These are phyloP conservation scores for Fusarium haematococcum DNA, from an alignment of 2,329 filamentous ascomycete genomes.

Conservation along the genomic window DNA sequence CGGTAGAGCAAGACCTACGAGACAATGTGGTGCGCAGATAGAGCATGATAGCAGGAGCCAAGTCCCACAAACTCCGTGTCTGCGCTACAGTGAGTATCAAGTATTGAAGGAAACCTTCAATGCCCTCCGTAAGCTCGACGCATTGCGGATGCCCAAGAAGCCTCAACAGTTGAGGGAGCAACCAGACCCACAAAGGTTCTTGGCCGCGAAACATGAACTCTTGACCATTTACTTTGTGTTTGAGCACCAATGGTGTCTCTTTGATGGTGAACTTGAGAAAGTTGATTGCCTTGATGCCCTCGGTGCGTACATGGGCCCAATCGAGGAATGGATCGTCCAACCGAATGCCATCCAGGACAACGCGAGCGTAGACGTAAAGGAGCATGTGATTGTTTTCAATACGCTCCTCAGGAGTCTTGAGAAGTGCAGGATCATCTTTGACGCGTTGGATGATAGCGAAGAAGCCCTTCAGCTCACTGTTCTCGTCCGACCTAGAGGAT, in stretches of 20 bases:
- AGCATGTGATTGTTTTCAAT: conserved; percentile 85
- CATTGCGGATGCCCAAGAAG: conserved; percentile 66
- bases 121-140: conserved; percentile 59
- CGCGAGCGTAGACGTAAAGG: conserved; percentile 84
- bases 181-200: conserved; percentile 75
- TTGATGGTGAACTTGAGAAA: conserved; percentile 81
- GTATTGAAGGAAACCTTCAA: conserved; percentile 65
- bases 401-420: conserved; percentile 74
- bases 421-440: conserved; percentile 62
- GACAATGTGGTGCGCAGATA: conserved; percentile 64
- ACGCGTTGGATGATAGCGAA: conserved; percentile 67
- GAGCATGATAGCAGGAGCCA: conserved; percentile 55
- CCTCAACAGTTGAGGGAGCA: conserved; percentile 68
- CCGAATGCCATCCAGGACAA: conserved; percentile 77
- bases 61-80: conserved; percentile 60
- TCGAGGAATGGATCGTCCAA: conserved; percentile 77
- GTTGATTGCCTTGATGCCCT: conserved; percentile 78
- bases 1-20: conserved; percentile 51
- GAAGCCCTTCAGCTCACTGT: conserved; percentile 80
- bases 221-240: conserved; percentile 55
- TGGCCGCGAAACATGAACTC: conserved; percentile 64
- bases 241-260: conserved; percentile 78
- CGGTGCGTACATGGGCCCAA: conserved; percentile 64
- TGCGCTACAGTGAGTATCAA: conserved; percentile 59
- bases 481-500: conserved; percentile 72